A percentile compares a stretch with the other conserved stretches of the same genome.
Conservation (phyloP, 2,329 filamentous ascomycete species). For the Saccharata proteae region DNA sequence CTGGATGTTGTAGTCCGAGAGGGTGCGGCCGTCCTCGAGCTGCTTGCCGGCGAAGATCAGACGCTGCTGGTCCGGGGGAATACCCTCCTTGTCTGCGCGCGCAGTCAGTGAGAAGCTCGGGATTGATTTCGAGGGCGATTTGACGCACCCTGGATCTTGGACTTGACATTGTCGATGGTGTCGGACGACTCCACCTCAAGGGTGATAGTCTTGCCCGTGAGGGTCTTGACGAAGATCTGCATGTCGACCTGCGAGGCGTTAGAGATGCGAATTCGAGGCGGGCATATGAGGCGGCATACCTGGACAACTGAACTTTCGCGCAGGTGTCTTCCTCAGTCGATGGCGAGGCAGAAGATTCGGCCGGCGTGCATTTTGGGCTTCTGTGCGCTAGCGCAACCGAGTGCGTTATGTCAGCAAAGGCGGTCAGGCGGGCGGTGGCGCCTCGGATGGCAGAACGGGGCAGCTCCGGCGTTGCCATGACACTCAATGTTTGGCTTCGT, state of each 20-base stretch:
- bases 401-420: no score
- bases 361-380: no score
- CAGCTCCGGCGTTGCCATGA: no score
- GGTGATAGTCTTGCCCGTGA: constrained; percentile 99
- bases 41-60: constrained; percentile 99
- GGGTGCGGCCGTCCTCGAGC: constrained; percentile 97
- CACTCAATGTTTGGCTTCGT: no score
- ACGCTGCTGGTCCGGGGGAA: constrained; percentile 97
- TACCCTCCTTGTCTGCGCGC: constrained; percentile 96
- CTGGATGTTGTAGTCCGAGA: constrained; percentile 99
- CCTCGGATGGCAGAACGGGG: no score
- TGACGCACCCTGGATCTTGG: constrained; percentile 64
- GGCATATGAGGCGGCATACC: constrained; percentile 22
- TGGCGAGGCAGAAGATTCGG: no score
- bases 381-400: no score
- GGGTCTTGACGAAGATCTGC: constrained; percentile 47
- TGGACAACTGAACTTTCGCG: constrained; percentile 39
- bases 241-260: constrained; percentile 24
- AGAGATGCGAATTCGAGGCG: constrained; percentile 1
- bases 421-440: no score
- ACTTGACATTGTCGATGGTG: constrained; percentile 99
- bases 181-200: constrained; percentile 99
- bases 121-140: neutral
- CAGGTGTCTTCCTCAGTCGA: constrained; percentile 47
- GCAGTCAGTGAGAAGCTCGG: neutral